Conservation (phyloP, 768 basidiomycete species). For the Sporobolomyces pararoseus region DNA sequence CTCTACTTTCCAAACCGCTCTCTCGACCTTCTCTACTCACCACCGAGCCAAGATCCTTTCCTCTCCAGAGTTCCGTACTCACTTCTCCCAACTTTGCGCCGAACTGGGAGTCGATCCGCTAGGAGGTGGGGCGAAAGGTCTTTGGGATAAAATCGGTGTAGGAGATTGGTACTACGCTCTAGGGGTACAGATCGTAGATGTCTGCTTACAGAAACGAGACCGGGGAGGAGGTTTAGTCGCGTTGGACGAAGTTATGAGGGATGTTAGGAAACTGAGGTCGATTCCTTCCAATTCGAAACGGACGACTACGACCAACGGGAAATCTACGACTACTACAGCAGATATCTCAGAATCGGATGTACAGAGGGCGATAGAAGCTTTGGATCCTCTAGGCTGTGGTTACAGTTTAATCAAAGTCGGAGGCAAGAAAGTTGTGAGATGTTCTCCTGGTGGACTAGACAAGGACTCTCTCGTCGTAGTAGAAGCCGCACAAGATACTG, state of each 20-base stretch:
- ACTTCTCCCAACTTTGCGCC: slow-evolving; percentile 92
- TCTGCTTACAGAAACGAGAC: slow-evolving; percentile 50
- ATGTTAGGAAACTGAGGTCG: slow-evolving; percentile 62
- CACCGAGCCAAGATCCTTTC: slow-evolving; percentile 78
- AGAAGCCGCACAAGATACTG: slow-evolving; percentile 55
- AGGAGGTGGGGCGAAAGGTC: slow-evolving; percentile 54
- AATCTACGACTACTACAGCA: not conserved
- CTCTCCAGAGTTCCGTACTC: slow-evolving; percentile 82
- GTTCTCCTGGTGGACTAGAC: slow-evolving; percentile 84
- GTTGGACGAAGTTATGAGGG: slow-evolving; percentile 73
- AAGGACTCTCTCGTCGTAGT: slow-evolving; percentile 76
- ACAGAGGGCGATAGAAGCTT: slow-evolving; percentile 64
- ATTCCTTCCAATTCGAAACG: slow-evolving; percentile 4
- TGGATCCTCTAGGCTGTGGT: slow-evolving; percentile 84
- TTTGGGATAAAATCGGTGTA: slow-evolving; percentile 80
- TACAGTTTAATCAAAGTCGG: slow-evolving; percentile 76
- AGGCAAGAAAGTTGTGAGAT: slow-evolving; percentile 75
- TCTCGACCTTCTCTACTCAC: slow-evolving; percentile 71
- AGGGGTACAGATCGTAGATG: slow-evolving; percentile 62
- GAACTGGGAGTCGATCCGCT: slow-evolving; percentile 93
- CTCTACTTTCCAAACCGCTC: slow-evolving; percentile 72
- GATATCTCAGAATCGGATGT: slow-evolving; percentile 65
- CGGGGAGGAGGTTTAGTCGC: slow-evolving; percentile 88
- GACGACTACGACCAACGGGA: not conserved
- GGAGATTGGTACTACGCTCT: slow-evolving; percentile 92